phyloP scores from a whole-genome alignment of 208 protist species.

The Entamoeba moshkovskii region DNA sequence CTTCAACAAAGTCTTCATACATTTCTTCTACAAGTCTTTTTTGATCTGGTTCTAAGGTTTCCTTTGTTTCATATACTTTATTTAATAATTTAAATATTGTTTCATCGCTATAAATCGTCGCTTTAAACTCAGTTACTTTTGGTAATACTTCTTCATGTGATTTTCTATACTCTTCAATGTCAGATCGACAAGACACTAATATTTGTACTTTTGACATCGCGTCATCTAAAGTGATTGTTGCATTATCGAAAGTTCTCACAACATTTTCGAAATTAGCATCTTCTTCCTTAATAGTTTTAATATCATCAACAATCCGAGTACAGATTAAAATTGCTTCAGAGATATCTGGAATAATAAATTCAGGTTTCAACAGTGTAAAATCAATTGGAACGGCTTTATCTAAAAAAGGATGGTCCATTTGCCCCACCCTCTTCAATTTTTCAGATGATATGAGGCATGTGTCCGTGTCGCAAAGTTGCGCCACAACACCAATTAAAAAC shows the following conservation, averaged over 20 bases:
- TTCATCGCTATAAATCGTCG: neutral
- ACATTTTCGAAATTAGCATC: neutral
- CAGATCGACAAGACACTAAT: neutral
- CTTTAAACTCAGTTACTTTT: neutral
- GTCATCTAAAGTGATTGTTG: neutral
- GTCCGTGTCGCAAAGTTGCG: too few relatives aligned
- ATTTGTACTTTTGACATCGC: neutral
- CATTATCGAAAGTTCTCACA: neutral
- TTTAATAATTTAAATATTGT: neutral
- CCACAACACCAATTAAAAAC: too few relatives aligned
- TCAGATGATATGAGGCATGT: too few relatives aligned
- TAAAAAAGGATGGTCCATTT: neutral
- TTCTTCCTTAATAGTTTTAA: neutral
- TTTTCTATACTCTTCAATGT: neutral
- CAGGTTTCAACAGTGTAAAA: neutral
- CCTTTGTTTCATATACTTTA: neutral
- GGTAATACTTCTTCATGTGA: neutral
- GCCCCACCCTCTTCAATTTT: too few relatives aligned
- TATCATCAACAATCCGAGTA: neutral
- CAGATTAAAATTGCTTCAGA: neutral
- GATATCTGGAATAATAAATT: neutral
- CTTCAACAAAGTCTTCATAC: neutral
- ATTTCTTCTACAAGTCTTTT: neutral
- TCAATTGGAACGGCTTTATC: neutral
- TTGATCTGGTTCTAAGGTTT: neutral